Evolutionary conservation across 768 basidiomycete genomes (phyloP), one percentile per base, ranked within the genome.

Genomic region (Suillus subalutaceus): DNA sequence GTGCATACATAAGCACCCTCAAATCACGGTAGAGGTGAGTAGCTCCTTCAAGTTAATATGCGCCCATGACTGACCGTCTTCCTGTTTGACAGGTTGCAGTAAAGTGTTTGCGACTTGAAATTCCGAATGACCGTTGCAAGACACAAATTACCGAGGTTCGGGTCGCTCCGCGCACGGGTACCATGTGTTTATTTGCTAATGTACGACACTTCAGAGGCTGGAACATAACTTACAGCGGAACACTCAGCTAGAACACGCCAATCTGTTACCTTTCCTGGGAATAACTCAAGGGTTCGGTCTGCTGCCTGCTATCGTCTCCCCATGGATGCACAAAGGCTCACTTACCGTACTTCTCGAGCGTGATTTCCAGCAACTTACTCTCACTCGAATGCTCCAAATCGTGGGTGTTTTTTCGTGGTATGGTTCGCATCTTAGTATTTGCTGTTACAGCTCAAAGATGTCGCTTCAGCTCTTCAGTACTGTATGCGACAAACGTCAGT

Each of bases 191-290:
- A 59, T 59, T 30, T 59, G 37, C 40, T 59, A 59, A 40, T 41
- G 16, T 4, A 6, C 23, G 15, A 41, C 8, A 30, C 12, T 18
- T 16, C 40, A 59, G 58, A 59, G 5, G 18, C 76, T 83, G 1
- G 71, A 76, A 20, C 80, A 81, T 69, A 76, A 79, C 30, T 59
- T 74, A 9, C 63, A 63, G 35, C 69, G 68, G 5, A 72, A 72
- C 70, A 61, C 55, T 30, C 23, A 56, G 40, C 63, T 74, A 1
- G 6, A 60, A 16, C 69, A 74, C 48, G 44, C 52, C 20, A 72
- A 82, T 63, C 72, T 83, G 20, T 67, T 83, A 37, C 73, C 76
- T 46, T 72, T 82, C 0, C 73, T 74, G 53, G 81, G 81, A 15
- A 76, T 74, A 2, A 73, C 75, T 20, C 77, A 77, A 26, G 73